Evolutionary conservation across 257 asterid genomes (phyloP), one percentile per base, ranked within the genome.

Genomic region (Solanum paucissectum): DNA sequence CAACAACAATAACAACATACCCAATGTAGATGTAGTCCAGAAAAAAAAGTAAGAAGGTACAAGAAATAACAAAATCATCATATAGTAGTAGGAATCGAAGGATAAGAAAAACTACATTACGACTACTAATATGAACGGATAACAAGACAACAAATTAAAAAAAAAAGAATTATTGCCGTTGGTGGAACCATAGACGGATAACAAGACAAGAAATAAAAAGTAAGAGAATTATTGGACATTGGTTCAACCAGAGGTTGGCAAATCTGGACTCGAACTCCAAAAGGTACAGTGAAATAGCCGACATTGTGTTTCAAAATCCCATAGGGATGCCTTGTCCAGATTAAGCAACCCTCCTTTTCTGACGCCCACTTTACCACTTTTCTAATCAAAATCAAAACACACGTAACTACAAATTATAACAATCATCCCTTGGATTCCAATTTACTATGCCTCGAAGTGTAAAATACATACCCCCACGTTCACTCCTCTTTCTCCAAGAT

Each of bases 261-360:
- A 90, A 90, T 23, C 21, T 89, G 91, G 88, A 90, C 64, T 88
- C 88, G 13, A 46, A 66, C 7, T 66, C 60, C 66, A 40, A 32
- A 79, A n/a, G 77, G 85, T 55, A 83, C 74, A 83, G 38, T 40
- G 86, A 68, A 34, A 46, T 72, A 55, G 68, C 89, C 92, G 91
- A 89, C 93, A 90, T 81, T 86, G 52, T 77, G 89, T 93, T 90
- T 90, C 94, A 90, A 36, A 46, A 90, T 87, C 89, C 87, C 89
- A 86, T 88, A 36, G 75, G 71, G 76, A 88, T 94, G 95, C 92
- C 92, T 92, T 89, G 94, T 92, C 95, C 85, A 84, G 73, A 88
- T 91, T 42, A 69, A 86, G 92, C 95, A 91, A 38, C 42, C 83
- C 87, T 87, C 93, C 93, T 42, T 71, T 72, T 89, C 84, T 87